These are phyloP conservation scores for Lachnellula suecica DNA, from an alignment of 2,329 filamentous ascomycete species.

Conservation along the genomic window DNA sequence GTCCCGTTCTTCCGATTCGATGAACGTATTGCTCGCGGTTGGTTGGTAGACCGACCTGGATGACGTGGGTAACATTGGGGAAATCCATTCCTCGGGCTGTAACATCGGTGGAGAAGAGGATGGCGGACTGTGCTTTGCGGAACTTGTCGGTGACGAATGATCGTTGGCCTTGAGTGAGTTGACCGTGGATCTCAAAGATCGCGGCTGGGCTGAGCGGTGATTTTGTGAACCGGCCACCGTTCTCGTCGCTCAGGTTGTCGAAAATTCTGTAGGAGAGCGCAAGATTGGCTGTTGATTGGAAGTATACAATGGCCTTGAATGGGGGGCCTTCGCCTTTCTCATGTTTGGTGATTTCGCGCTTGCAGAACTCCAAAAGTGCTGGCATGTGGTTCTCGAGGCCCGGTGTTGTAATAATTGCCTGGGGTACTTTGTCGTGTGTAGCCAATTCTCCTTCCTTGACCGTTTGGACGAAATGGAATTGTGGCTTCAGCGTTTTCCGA, in stretches of 20 bases:
- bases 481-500: constrained; percentile 68
- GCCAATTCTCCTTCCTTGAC: constrained; percentile 78
- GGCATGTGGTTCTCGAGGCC: constrained; percentile 79
- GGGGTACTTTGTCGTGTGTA: constrained; percentile 83
- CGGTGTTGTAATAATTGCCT: constrained; percentile 65
- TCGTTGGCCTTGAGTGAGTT: constrained; percentile 68
- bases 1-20: constrained; percentile 72
- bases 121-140: constrained; percentile 57
- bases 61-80: constrained; percentile 74
- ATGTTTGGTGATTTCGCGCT: constrained; percentile 35
- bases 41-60: constrained; percentile 66
- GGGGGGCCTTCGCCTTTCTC: constrained; percentile 17
- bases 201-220: constrained; percentile 29
- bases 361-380: constrained; percentile 55
- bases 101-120: constrained; percentile 78
- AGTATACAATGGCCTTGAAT: constrained; percentile 95
- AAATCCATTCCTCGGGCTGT: constrained; percentile 84
- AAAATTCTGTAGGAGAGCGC: constrained; percentile 61
- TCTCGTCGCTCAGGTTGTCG: constrained; percentile 21
- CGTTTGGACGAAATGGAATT: constrained; percentile 88
- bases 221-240: constrained; percentile 16
- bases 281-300: constrained; percentile 75
- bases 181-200: constrained; percentile 68
- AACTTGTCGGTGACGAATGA: constrained; percentile 73
- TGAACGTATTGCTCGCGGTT: constrained; percentile 74